Evolutionary conservation across 2,329 filamentous ascomycete species (phyloP).

Genomic region (Thermomyces lanuginosus): DNA sequence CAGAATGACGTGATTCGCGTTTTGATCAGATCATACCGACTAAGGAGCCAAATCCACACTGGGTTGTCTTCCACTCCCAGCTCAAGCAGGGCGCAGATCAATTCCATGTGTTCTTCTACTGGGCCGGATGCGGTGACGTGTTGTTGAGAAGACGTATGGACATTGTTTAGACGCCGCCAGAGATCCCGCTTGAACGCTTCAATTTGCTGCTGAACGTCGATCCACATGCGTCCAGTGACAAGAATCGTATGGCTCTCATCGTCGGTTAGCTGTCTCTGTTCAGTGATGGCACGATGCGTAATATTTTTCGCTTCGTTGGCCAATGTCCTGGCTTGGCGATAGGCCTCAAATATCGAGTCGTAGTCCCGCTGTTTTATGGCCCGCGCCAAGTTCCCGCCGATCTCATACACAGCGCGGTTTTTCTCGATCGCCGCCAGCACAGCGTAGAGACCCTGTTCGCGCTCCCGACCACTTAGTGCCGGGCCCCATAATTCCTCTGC

Average conservation of each 20-base stretch:
- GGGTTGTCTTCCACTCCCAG: conserved; percentile 90
- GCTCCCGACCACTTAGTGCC: conserved; percentile 75
- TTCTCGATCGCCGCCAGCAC: conserved; percentile 61
- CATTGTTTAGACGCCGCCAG: conserved; percentile 63
- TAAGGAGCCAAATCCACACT: conserved; percentile 89
- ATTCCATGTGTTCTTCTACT: conserved; percentile 74
- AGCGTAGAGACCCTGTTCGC: conserved; percentile 70
- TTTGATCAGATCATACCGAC: conserved; percentile 76
- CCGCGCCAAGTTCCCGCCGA: conserved; percentile 60
- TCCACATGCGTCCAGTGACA: conserved; percentile 85
- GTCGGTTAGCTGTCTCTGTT: conserved; percentile 47
- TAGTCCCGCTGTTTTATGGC: conserved; percentile 85
- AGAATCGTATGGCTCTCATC: conserved; percentile 72
- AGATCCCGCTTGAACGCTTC: conserved; percentile 74
- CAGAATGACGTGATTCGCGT: conserved; percentile 64
- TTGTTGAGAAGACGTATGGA: conserved; percentile 42
- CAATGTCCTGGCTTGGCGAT: conserved; percentile 64
- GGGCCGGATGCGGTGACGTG: conserved; percentile 36
- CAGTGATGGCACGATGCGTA: conserved; percentile 39
- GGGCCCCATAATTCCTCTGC: conserved; percentile 97
- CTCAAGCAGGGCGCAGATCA: conserved; percentile 79
- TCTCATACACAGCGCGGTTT: conserved; percentile 66
- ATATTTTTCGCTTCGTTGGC: conserved; percentile 61
- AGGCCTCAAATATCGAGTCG: conserved; percentile 72
- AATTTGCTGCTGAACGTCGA: conserved; percentile 77